Base-by-base conservation (phyloP, 2,329 filamentous ascomycete species). In the Pseudogymnoascus pannorum region DNA sequence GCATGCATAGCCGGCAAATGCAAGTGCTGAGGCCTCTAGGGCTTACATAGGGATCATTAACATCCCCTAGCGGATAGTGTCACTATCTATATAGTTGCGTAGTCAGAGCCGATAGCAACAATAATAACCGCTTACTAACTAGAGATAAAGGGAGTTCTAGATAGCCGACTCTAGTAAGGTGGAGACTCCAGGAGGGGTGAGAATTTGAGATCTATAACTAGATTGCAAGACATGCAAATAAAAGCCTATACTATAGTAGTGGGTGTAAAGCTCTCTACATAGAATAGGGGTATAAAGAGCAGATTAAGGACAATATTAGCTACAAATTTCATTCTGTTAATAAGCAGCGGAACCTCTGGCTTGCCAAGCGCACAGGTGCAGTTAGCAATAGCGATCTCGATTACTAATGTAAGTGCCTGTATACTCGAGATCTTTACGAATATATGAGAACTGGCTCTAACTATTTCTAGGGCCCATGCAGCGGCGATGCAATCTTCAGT, bases 41-140 rank as follows among this genome's bases (percentile, higher is more conserved):
- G 86, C 79, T 63, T 84, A 81, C 0, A 91, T 84, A 0, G 87
- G 87, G 0, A 90, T 86, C 87, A 91, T 91, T 29, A 91, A 75
- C 0, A 91, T 75, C 0, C 87, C 87, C 87, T 87, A 90, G 12
- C 87, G 79, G 42, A 91, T 90, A 0, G 86, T 90, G 61, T 82
- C 8, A 90, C 77, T 1, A 86, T 84, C 87, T 87, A 91, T 0
- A 87, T 86, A 0, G 87, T 90, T 0, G 86, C 84, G 70, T 91
- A 91, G 5, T 83, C 79, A 0, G 75, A 72, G 0, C 87, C 86
- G 62, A 91, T 76, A 0, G 79, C 74, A 0, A 91, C 79, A 16
- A 91, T 87, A n/a, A n/a, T n/a, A n/a, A 4, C 79, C 83, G 59
- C 75, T 79, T 0, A 91, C 79, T 0, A 91, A 76, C 87, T 87